These are phyloP conservation scores for Xylaria sp. DNA, from an alignment of 2,329 filamentous ascomycete genomes.

Conservation along the genomic window DNA sequence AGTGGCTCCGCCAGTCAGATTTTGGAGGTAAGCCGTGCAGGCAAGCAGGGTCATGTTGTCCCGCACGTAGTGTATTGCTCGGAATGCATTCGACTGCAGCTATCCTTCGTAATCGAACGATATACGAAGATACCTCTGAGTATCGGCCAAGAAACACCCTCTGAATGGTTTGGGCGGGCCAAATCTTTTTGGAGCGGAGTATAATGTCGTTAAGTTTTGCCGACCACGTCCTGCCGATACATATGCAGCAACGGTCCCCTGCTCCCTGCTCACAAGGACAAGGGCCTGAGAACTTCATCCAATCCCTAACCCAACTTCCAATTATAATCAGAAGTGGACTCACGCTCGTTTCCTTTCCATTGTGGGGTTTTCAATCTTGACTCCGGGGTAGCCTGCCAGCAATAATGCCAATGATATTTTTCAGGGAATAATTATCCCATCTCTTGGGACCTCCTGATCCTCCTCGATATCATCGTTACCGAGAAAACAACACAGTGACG, in stretches of 20 bases:
- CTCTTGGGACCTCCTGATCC: slow-evolving; percentile 10
- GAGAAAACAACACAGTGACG: slow-evolving; percentile 10
- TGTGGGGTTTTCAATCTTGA: slow-evolving; percentile 17
- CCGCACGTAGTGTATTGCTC: not conserved
- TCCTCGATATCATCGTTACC: slow-evolving; percentile 1
- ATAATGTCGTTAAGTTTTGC: slow-evolving; percentile 21
- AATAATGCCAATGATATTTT: not conserved
- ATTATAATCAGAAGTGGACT: not conserved
- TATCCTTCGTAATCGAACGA: slow-evolving; percentile 33
- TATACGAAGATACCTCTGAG: not conserved
- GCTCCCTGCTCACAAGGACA: slow-evolving; percentile 26
- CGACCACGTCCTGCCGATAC: slow-evolving; percentile 17
- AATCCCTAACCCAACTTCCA: slow-evolving; percentile 19
- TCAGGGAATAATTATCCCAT: slow-evolving; percentile 19
- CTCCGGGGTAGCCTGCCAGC: slow-evolving; percentile 17
- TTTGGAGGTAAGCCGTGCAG: slow-evolving; percentile 23
- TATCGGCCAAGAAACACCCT: slow-evolving; percentile 8
- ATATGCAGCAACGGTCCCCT: slow-evolving; percentile 24
- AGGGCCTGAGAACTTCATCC: slow-evolving; percentile 17
- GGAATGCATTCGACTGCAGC: slow-evolving; percentile 23
- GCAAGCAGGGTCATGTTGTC: slow-evolving; percentile 7
- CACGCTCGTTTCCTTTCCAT: slow-evolving; percentile 6
- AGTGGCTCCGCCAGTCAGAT: slow-evolving; percentile 15
- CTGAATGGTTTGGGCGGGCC: not conserved
- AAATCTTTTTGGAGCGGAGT: slow-evolving; percentile 13